phyloP scores from a whole-genome alignment of 2,329 filamentous ascomycete genomes.

The Fusarium concolor region DNA sequence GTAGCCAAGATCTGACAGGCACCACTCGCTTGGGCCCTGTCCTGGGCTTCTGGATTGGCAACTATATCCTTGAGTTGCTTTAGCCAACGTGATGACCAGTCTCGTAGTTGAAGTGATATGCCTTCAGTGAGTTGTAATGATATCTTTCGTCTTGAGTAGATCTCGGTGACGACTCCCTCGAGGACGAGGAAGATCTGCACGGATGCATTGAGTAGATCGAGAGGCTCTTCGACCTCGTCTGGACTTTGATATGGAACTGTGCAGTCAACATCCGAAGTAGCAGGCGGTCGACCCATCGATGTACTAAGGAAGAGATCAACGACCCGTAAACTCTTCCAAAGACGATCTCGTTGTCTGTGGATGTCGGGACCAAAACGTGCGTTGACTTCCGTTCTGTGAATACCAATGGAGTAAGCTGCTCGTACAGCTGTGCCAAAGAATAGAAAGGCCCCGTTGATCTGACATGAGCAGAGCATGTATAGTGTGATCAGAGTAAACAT shows the following conservation, averaged over 20 bases:
- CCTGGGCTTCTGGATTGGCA: conserved; percentile 24
- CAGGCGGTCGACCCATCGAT: conserved; percentile 66
- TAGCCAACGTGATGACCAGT: conserved; percentile 64
- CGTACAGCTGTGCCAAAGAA: conserved; percentile 66
- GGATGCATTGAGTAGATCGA: conserved; percentile 62
- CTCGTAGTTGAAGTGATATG: conserved; percentile 63
- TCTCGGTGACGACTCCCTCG: conserved; percentile 62
- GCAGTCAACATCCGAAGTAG: conserved; percentile 65
- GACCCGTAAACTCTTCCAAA: conserved; percentile 66
- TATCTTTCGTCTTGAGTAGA: conserved; percentile 66
- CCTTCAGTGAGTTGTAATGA: conserved; percentile 65
- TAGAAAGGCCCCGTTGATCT: conserved; percentile 66
- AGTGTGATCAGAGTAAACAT: conserved; percentile 63
- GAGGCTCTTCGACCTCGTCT: conserved; percentile 52
- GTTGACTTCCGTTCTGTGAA: conserved; percentile 67
- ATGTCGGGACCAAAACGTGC: conserved; percentile 60
- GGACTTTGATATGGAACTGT: conserved; percentile 60
- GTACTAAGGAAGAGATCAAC: conserved; percentile 65
- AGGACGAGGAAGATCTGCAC: conserved; percentile 65
- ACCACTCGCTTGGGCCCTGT: conserved; percentile 54
- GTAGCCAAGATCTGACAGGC: conserved; percentile 64
- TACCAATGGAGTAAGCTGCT: conserved; percentile 64
- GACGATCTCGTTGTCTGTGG: conserved; percentile 59
- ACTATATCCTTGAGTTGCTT: conserved; percentile 56
- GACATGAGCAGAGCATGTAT: conserved; percentile 66